Conservation (phyloP, 495 filamentous ascomycete genomes). For the Penicillium psychrofluorescens region DNA sequence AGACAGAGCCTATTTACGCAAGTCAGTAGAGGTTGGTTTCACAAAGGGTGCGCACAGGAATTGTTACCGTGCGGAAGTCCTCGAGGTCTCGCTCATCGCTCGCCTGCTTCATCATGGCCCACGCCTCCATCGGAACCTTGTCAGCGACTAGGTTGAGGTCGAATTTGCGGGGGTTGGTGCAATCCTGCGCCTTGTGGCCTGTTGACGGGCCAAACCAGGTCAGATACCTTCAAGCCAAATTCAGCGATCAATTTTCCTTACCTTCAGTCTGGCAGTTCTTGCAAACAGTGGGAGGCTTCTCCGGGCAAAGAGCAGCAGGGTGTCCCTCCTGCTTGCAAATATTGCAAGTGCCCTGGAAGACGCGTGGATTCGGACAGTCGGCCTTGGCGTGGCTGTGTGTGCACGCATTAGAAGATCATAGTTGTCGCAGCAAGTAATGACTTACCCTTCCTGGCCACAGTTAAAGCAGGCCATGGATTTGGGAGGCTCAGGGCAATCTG, state of each 20-base stretch:
- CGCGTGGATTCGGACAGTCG: conserved; percentile 59
- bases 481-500: conserved; percentile 2
- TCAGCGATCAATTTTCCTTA: conserved; percentile 20
- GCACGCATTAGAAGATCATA: neutral
- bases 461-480: neutral
- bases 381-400: conserved; percentile 50
- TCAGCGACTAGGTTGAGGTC: conserved; percentile 55
- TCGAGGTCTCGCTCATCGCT: conserved; percentile 60
- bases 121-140: conserved; percentile 57
- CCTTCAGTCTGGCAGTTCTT: conserved; percentile 70
- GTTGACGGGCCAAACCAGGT: neutral
- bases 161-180: conserved; percentile 62
- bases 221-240: neutral
- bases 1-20: conserved; percentile 44
- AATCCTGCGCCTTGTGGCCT: conserved; percentile 63
- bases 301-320: conserved; percentile 62
- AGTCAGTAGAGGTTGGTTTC: no score
- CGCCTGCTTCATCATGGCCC: conserved; percentile 58
- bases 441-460: conserved; percentile 34
- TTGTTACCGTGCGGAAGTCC: conserved; percentile 58
- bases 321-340: conserved; percentile 70
- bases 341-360: conserved; percentile 66
- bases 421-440: neutral
- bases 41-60: neutral
- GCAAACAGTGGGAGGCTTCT: conserved; percentile 56